phyloP scores from a whole-genome alignment of 331 rosid species.

The Acacia pycnantha region DNA sequence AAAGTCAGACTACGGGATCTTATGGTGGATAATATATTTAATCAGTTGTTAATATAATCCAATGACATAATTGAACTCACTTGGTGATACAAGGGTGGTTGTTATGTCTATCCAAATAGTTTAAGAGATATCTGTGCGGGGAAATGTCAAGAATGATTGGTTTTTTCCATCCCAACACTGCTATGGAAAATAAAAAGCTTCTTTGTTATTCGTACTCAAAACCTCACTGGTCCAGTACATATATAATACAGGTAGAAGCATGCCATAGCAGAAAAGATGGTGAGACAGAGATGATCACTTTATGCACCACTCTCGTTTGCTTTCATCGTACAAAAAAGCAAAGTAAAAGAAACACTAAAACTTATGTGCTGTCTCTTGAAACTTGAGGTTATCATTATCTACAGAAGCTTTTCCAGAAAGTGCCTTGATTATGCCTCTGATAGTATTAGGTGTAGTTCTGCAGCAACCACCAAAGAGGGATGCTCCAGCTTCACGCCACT shows the following conservation, averaged over 20 bases:
- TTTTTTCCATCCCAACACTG: neutral
- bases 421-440: conserved; percentile 64
- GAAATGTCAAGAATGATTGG: neutral
- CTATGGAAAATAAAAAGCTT: neutral
- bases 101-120: neutral
- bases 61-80: neutral
- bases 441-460: conserved; percentile 83
- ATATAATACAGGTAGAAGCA: conserved; percentile 1
- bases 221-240: neutral
- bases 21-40: neutral
- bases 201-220: neutral
- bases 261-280: neutral
- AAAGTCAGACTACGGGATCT: neutral
- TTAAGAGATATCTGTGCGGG: no score
- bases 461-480: conserved; percentile 94
- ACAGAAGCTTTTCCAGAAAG: conserved; percentile 31
- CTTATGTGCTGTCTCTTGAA: conserved; percentile 17
- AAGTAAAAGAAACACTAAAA: neutral
- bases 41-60: neutral
- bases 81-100: neutral
- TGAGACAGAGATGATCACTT: neutral
- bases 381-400: neutral
- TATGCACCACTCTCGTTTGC: conserved; percentile 6
- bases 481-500: conserved; percentile 89
- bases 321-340: neutral